Evolutionary conservation across 2,329 filamentous ascomycete genomes (phyloP), one percentile per base, ranked within the genome.

Genomic region (Rasamsonia emersonii): DNA sequence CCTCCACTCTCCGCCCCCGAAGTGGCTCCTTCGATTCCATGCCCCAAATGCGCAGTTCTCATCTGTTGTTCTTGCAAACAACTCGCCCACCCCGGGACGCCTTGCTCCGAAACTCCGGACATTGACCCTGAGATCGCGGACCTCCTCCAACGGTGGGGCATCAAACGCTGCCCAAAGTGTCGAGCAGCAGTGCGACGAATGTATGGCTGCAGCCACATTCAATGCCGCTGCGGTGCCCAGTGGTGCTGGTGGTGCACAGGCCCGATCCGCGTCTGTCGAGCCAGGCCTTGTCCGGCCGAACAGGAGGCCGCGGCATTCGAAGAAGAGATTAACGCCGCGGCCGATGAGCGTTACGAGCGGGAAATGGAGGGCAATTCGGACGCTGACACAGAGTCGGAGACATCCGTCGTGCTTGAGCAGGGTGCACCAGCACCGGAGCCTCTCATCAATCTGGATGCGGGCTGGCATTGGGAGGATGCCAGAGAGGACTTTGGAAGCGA

Each of bases 121-220:
- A 36, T 58, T 14, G 56, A 65, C 11, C 41, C 51, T 4, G 49
- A 52, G 27, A 16, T 56, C 3, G 50, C 53, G 17, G 34, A 30
- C 4, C 44, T 65, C 19, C 48, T 72, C 2, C 50, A 54, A 28
- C 51, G 47, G 24, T 68, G 60, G 51, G 61, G 64, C 3, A 65
- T 68, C 45, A 71, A 69, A 44, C 53, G 57, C 6, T 73, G 69
- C 33, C 68, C 68, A 0, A 62, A 62, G 33, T 72, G 68, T 38
- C 53, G 57, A 2, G 53, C 62, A n/a, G 68, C 61, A 6, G 48
- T 71, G 10, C 57, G 59, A 39, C 58, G 59, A 32, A 67, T 70
- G 59, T 64, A 44, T 36, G 69, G 68, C 5, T 73, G 68, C 41
- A 45, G 47, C 19, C 64, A 69, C 30, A 62, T 72, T 41, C 47